A percentile compares a stretch with the other conserved stretches of the same genome.
Evolutionary conservation across 2,329 filamentous ascomycete genomes (phyloP).

Genomic region (Cladosporium sphaerospermum): DNA sequence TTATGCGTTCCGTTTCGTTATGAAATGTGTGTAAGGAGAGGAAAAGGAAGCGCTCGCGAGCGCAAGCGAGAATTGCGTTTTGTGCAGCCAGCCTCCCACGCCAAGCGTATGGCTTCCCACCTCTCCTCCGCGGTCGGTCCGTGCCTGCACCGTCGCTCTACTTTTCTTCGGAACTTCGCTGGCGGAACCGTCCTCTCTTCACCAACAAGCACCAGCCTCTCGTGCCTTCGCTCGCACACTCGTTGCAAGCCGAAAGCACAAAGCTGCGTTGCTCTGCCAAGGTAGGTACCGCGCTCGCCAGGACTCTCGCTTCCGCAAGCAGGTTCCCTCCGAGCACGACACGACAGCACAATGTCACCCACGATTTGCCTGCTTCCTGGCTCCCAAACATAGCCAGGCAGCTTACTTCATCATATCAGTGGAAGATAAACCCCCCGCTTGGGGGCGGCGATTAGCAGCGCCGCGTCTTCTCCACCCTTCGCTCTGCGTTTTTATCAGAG

Average conservation of each 20-base stretch:
- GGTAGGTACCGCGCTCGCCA: neutral
- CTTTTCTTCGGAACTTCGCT: no score
- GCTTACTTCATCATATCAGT: constrained; percentile 46
- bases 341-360: constrained; percentile 22
- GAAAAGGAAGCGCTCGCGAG: neutral
- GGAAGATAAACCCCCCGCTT: constrained; percentile 40
- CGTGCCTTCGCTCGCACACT: no score
- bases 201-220: no score
- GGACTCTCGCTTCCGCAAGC: no score
- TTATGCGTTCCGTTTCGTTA: constrained; percentile 10
- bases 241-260: no score
- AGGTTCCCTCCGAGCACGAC: neutral
- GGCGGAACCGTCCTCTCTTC: no score
- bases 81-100: neutral
- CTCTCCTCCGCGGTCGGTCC: no score
- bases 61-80: neutral
- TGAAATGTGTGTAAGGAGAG: constrained; percentile 10
- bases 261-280: neutral
- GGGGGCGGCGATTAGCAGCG: constrained; percentile 43
- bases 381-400: constrained; percentile 40
- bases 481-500: constrained; percentile 3
- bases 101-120: neutral
- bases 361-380: constrained; percentile 48
- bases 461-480: constrained; percentile 50
- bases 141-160: no score